phyloP scores from a whole-genome alignment of 495 filamentous ascomycete species.

The Parachaetomium inaequale region DNA sequence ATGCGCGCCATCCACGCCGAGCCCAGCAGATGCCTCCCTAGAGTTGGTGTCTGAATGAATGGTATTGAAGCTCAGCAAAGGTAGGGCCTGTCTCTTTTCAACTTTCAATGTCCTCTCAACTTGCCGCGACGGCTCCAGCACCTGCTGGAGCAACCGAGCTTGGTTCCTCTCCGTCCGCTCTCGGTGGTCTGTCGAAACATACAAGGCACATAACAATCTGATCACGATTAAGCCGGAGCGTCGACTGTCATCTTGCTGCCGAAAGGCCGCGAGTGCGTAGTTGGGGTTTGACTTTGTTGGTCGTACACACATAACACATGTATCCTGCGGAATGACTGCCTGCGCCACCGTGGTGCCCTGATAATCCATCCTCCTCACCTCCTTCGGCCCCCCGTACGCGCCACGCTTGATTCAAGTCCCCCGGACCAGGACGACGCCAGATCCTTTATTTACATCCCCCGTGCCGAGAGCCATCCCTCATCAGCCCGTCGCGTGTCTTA shows the following conservation, averaged over 20 bases:
- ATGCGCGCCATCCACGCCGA: not conserved
- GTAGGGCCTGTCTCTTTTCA: slow-evolving; percentile 11
- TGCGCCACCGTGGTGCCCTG: not conserved
- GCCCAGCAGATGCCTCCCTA: not conserved
- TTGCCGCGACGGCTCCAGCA: slow-evolving; percentile 39
- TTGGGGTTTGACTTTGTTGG: slow-evolving; percentile 88
- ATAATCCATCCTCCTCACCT: not conserved
- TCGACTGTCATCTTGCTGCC: slow-evolving; percentile 59
- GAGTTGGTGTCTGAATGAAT: not conserved
- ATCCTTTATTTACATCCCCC: not conserved
- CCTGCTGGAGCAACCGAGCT: slow-evolving; percentile 47
- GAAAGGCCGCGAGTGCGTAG: slow-evolving; percentile 78
- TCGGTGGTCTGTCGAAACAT: slow-evolving; percentile 41
- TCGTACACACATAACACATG: slow-evolving; percentile 50
- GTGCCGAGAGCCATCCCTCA: not conserved
- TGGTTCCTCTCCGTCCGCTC: slow-evolving; percentile 41
- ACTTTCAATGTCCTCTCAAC: not conserved
- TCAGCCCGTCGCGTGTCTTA: slow-evolving; percentile 4
- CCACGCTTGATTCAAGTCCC: not conserved
- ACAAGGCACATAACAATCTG: slow-evolving; percentile 48
- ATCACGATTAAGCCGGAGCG: slow-evolving; percentile 97
- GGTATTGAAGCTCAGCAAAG: not conserved
- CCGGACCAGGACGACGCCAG: not conserved
- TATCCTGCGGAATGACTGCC: not conserved
- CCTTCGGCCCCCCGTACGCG: not conserved